phyloP scores from a whole-genome alignment of 139 green algal species.

The Volvox africanus region DNA sequence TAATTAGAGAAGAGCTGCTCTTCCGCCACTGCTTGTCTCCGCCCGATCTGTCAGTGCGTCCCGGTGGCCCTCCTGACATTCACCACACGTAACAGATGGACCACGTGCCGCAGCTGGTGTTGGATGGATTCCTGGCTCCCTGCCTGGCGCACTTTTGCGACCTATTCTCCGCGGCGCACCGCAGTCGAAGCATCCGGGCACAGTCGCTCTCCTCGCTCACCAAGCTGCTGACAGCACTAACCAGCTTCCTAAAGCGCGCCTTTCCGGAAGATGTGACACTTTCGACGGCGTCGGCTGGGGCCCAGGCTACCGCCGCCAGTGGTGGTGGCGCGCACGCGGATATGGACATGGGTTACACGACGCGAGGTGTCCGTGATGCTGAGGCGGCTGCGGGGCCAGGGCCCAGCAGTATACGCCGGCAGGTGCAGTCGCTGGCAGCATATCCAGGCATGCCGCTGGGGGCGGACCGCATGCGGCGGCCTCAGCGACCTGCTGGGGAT shows the following conservation, averaged over 20 bases:
- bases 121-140: constrained; percentile 55
- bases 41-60: too few species aligned
- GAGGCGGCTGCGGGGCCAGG: constrained; percentile 6
- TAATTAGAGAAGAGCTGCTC: too few species aligned
- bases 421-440: not conserved
- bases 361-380: not conserved
- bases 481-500: not conserved
- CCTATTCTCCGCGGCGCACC: constrained; percentile 66
- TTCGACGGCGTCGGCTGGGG: too few species aligned
- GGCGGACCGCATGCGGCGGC: not conserved
- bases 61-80: not conserved
- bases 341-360: not conserved
- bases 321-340: not conserved
- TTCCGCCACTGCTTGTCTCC: too few species aligned
- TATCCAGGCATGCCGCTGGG: not conserved
- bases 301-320: not conserved
- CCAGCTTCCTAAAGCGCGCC: constrained; percentile 45
- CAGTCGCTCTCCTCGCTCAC: constrained; percentile 69
- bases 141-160: constrained; percentile 75
- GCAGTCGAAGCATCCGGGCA: constrained; percentile 67
- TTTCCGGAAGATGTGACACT: not conserved
- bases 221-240: constrained; percentile 55
- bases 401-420: constrained; percentile 3
- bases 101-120: constrained; percentile 65
- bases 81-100: constrained; percentile 56